Conservation (phyloP, 805 yeast species). For the Sugiyamaella lignohabitans region DNA sequence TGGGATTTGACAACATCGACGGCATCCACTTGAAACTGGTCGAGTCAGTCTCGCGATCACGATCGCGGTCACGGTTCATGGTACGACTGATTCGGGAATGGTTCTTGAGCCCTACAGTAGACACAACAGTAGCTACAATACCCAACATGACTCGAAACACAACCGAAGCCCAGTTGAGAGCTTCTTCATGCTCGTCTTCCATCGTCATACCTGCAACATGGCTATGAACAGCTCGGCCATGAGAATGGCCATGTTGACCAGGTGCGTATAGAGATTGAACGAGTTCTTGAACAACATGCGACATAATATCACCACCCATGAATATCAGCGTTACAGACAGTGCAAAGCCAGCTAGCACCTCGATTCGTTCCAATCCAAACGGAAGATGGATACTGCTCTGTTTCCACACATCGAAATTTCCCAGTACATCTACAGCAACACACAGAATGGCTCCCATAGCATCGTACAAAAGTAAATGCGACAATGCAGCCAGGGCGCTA, state of each 20-base stretch:
- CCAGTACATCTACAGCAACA: constrained; percentile 67
- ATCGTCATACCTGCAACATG: constrained; percentile 9
- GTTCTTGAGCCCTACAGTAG: constrained; percentile 32
- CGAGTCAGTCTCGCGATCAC: constrained; percentile 5
- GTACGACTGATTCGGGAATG: constrained; percentile 29
- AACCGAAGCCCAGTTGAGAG: constrained; percentile 17
- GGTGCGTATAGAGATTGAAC: constrained; percentile 32
- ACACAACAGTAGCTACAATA: constrained; percentile 29
- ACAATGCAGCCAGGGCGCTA: constrained; percentile 62
- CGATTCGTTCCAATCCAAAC: constrained; percentile 88
- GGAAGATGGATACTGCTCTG: constrained; percentile 77
- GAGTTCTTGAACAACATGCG: constrained; percentile 79
- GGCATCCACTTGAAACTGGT: constrained; percentile 14
- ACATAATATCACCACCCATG: constrained; percentile 83
- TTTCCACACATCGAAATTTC: constrained; percentile 92
- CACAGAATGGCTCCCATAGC: constrained; percentile 67
- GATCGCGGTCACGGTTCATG: constrained; percentile 15
- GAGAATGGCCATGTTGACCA: constrained; percentile 33
- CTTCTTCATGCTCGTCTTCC: constrained; percentile 8
- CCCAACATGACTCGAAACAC: constrained; percentile 26
- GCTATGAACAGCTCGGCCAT: constrained; percentile 11
- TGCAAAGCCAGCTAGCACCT: constrained; percentile 83
- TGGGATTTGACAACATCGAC: constrained; percentile 25
- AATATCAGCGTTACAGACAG: constrained; percentile 76
- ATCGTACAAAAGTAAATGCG: constrained; percentile 85